Evolutionary conservation across 768 basidiomycete species (phyloP).

Genomic region (Mycena maculata): DNA sequence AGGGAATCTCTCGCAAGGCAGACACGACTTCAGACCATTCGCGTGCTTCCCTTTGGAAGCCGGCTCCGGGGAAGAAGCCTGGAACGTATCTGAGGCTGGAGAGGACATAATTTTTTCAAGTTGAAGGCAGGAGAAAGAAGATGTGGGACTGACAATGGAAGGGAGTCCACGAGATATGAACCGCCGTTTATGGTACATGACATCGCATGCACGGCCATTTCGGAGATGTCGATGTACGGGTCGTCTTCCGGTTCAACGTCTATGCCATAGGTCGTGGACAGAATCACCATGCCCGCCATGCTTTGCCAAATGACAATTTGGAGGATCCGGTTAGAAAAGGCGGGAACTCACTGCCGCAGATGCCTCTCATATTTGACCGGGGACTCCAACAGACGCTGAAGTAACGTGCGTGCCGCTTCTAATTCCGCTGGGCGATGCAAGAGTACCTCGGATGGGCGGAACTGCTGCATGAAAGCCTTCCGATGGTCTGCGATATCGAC

Average conservation of each 20-base stretch:
- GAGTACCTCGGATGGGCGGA: slow-evolving; percentile 11
- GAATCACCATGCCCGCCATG: slow-evolving; percentile 30
- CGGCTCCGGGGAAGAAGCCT: slow-evolving; percentile 54
- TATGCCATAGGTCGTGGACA: slow-evolving; percentile 29
- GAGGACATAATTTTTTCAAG: too few relatives aligned
- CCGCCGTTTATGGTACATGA: slow-evolving; percentile 17
- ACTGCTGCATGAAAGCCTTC: slow-evolving; percentile 19
- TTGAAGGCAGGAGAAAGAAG: too few relatives aligned
- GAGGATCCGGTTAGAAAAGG: neutral
- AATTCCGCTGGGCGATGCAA: slow-evolving; percentile 16
- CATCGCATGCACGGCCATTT: slow-evolving; percentile 20
- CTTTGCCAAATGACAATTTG: slow-evolving; percentile 12
- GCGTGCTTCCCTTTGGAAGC: slow-evolving; percentile 49
- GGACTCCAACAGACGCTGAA: slow-evolving; percentile 14
- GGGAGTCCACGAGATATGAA: slow-evolving; percentile 19
- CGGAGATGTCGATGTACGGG: slow-evolving; percentile 27
- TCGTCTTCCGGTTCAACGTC: slow-evolving; percentile 18
- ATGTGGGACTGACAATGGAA: slow-evolving; percentile 7
- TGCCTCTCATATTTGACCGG: slow-evolving; percentile 19
- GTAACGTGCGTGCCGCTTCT: slow-evolving; percentile 11
- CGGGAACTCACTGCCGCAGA: slow-evolving; percentile 27
- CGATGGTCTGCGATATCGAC: slow-evolving; percentile 8
- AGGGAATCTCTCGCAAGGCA: neutral
- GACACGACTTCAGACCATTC: slow-evolving; percentile 43
- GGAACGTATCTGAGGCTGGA: slow-evolving; percentile 45